phyloP scores from a whole-genome alignment of 495 filamentous ascomycete genomes.

The Neurospora discreta region DNA sequence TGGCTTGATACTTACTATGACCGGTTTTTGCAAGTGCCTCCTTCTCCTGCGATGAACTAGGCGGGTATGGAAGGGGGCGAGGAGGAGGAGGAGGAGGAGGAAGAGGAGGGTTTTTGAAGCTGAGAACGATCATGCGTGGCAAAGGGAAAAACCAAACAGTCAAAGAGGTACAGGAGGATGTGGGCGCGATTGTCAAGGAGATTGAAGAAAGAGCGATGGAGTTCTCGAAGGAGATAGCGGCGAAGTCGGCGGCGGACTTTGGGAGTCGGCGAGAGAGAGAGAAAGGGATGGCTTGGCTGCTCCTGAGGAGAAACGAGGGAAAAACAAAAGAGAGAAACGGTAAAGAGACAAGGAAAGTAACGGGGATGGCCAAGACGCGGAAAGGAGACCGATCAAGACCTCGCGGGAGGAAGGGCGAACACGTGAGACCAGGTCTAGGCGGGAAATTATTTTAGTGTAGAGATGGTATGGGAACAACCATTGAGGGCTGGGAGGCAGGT shows the following conservation, averaged over 20 bases:
- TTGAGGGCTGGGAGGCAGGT: neutral
- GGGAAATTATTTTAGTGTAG: neutral
- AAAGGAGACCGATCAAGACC: neutral
- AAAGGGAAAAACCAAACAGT: neutral
- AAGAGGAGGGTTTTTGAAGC: neutral
- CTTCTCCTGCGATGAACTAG: neutral
- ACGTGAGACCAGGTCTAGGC: neutral
- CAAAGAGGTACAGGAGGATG: neutral
- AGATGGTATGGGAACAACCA: neutral
- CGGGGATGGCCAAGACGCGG: neutral
- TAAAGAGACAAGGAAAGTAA: too few relatives aligned
- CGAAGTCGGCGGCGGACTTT: neutral
- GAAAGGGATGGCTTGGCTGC: too few relatives aligned
- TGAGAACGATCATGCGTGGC: neutral
- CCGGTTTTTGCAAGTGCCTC: constrained; percentile 36
- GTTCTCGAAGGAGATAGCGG: neutral
- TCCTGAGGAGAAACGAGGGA: too few relatives aligned
- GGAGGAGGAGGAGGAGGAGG: neutral
- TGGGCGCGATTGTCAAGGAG: neutral
- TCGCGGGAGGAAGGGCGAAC: neutral
- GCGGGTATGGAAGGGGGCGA: neutral
- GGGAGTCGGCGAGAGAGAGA: neutral
- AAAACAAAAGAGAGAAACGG: too few relatives aligned
- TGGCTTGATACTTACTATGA: constrained; percentile 54
- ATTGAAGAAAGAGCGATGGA: neutral